A percentile compares a stretch with the other conserved stretches of the same genome.
Evolutionary conservation across 768 basidiomycete species (phyloP).

Genomic region (Boletellus ananiceps): DNA sequence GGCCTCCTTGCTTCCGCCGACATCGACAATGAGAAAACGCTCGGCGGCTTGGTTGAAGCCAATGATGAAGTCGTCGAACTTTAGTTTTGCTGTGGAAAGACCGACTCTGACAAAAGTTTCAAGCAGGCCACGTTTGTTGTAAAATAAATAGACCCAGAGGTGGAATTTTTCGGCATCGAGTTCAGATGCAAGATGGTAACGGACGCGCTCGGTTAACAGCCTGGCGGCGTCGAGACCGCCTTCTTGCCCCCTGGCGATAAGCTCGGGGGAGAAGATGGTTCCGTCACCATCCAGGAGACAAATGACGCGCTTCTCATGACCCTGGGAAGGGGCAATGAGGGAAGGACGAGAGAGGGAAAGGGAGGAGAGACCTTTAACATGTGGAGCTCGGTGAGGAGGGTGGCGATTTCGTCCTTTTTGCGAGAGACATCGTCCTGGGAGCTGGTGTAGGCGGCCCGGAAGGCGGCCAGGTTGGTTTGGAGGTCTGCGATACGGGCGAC

Average conservation of each 20-base stretch:
- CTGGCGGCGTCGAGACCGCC: constrained; percentile 58
- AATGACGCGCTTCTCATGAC: constrained; percentile 34
- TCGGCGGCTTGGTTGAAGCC: constrained; percentile 70
- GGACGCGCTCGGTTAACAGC: constrained; percentile 35
- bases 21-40: constrained; percentile 66
- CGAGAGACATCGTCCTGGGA: constrained; percentile 19
- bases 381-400: constrained; percentile 25
- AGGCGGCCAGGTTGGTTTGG: constrained; percentile 21
- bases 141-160: constrained; percentile 59
- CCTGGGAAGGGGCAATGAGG: constrained; percentile 5
- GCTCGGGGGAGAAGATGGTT: constrained; percentile 51
- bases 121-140: constrained; percentile 56
- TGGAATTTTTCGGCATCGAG: constrained; percentile 34
- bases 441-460: constrained; percentile 25
- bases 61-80: constrained; percentile 59
- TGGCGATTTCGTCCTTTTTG: constrained; percentile 8
- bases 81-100: constrained; percentile 32
- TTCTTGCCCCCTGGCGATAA: constrained; percentile 50
- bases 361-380: constrained; percentile 21
- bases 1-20: constrained; percentile 66
- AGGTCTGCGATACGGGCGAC: constrained; percentile 19
- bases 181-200: constrained; percentile 19
- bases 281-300: constrained; percentile 63
- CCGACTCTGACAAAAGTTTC: constrained; percentile 42
- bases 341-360: background rate